Evolutionary conservation across 495 filamentous ascomycete genomes (phyloP), one percentile per base, ranked within the genome.

Genomic region (Aspergillus biplanus): DNA sequence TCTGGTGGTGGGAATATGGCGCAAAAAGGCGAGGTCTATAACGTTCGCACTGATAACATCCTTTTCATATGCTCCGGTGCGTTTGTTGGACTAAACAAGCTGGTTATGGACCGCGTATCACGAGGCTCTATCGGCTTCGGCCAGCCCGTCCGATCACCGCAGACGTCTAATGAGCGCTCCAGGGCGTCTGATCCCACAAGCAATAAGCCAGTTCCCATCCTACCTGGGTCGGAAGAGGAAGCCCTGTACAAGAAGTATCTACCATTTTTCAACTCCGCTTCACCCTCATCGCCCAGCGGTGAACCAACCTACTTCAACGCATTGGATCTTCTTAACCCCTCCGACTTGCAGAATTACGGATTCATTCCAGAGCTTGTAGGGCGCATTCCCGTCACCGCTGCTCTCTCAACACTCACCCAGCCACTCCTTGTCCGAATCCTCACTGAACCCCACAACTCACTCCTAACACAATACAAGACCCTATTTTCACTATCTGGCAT

Each of bases 321-420:
- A 16, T 82, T 97, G 3, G 91, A 96, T 64, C 85, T 96, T 4
- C 82, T 92, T 39, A 88, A 88, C 21, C 91, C 92, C 1, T 82
- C 86, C 1, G 95, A 99, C 69, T 80, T 99, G 5, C 92, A 97
- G 75, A 86, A 83, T 42, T 99, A 91, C 71, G 96, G 96, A 35
- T 90, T 99, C 59, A 97, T 99, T 61, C 95, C 95, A 8, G 95
- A 99, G 75, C 83, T 98, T n/a, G 82, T 90, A 55, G 96, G 95
- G 34, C 88, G 95, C 18, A 88, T 99, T 61, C 94, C 95, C 16
- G 89, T 96, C 60, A 87, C 90, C 59, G 91, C 92, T 47, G 91
- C 95, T 0, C 83, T 99, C 0, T 87, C 90, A 5, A 85, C 95
- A 0, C 81, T 99, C 7, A 88, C 88, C n/a, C 86, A 89, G 55